Conservation (phyloP, 345 rosid genomes). For the Geranium rotundifolium region DNA sequence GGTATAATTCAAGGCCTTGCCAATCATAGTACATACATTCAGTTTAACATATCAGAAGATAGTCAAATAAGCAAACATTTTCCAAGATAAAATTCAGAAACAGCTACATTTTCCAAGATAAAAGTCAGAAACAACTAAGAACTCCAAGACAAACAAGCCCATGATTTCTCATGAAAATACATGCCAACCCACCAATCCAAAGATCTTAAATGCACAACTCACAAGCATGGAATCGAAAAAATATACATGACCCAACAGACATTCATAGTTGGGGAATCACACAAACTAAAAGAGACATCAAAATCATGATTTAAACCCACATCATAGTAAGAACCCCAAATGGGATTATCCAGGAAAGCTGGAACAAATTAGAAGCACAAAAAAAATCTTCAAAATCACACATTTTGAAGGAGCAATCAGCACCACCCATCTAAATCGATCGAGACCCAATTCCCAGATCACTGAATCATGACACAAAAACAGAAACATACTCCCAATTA, state of each 20-base stretch:
- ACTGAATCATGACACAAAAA: neutral
- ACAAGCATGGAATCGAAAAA: neutral
- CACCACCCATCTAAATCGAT: neutral
- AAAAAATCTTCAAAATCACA: neutral
- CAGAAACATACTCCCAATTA: conserved; percentile 47
- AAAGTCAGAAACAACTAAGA: too few relatives aligned
- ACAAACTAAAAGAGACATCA: neutral
- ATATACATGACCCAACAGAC: neutral
- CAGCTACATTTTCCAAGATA: too few relatives aligned
- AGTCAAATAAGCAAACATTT: too few relatives aligned
- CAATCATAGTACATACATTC: neutral
- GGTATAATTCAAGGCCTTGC: conserved; percentile 1
- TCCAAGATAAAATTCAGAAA: neutral
- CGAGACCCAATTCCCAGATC: neutral
- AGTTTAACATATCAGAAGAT: neutral
- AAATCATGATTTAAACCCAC: neutral
- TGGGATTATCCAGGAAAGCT: neutral
- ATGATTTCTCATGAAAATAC: neutral
- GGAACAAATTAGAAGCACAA: neutral
- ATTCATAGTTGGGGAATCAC: neutral
- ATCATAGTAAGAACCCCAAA: neutral
- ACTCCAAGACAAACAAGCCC: neutral
- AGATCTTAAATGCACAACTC: neutral
- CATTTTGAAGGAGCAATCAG: neutral
- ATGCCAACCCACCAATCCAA: neutral